phyloP scores from a whole-genome alignment of 2,329 filamentous ascomycete species.

The Phaeosphaeria sp. region DNA sequence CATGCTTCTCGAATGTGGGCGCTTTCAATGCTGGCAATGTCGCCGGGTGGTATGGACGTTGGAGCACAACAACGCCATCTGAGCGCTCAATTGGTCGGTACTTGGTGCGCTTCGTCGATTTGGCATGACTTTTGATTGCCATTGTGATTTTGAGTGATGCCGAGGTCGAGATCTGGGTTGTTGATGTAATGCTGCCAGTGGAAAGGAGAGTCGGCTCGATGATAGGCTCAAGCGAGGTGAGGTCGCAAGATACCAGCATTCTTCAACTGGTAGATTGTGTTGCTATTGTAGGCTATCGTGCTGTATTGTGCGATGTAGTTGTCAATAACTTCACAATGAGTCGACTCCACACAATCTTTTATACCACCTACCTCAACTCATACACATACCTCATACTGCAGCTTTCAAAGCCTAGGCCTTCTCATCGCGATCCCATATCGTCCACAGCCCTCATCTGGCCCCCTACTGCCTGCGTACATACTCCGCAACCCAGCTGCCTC shows the following conservation, averaged over 20 bases:
- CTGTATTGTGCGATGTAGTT: not conserved
- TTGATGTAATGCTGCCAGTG: not conserved
- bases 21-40: not conserved
- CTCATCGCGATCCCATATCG: constrained; percentile 17
- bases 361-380: not conserved
- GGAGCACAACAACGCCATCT: constrained; percentile 25
- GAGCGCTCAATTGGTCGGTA: constrained; percentile 18
- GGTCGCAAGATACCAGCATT: not conserved
- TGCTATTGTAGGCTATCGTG: not conserved
- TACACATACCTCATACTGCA: not conserved
- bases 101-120: constrained; percentile 8
- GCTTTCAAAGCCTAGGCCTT: constrained; percentile 12
- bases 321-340: not conserved
- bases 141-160: constrained; percentile 6
- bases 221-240: not conserved
- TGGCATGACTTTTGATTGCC: not conserved
- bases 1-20: constrained; percentile 5
- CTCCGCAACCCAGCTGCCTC: constrained; percentile 13
- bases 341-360: not conserved
- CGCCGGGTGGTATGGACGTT: constrained; percentile 19
- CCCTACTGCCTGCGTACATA: not conserved
- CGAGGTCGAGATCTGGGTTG: not conserved
- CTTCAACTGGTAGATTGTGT: not conserved
- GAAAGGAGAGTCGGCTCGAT: not conserved
- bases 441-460: constrained; percentile 11